Conservation (phyloP, 2,329 filamentous ascomycete species). For the Aureobasidium sp. region DNA sequence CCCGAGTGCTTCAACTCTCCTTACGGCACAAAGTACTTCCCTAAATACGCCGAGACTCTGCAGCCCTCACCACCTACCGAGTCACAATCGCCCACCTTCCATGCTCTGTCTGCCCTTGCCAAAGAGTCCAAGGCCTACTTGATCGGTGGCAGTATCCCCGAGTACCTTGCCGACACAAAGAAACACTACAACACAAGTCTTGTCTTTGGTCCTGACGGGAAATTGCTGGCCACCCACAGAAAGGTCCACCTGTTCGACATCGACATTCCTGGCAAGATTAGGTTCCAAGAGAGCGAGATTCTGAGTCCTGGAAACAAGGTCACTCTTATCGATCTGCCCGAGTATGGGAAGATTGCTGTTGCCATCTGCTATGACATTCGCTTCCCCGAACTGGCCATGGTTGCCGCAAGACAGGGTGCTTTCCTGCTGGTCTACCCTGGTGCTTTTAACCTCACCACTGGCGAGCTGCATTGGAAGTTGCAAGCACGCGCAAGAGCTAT, state of each 20-base stretch:
- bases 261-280: slow-evolving; percentile 90
- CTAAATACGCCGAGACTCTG: slow-evolving; percentile 85
- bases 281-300: slow-evolving; percentile 83
- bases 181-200: slow-evolving; percentile 88
- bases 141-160: slow-evolving; percentile 87
- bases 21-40: slow-evolving; percentile 87
- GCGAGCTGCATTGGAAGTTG: slow-evolving; percentile 83
- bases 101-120: slow-evolving; percentile 74
- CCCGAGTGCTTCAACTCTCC: slow-evolving; percentile 99
- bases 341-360: slow-evolving; percentile 78
- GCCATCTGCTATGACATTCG: slow-evolving; percentile 98
- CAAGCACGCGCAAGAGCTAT: slow-evolving; percentile 75
- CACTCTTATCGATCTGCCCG: slow-evolving; percentile 78
- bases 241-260: slow-evolving; percentile 98
- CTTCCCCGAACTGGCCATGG: slow-evolving; percentile 86
- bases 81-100: slow-evolving; percentile 72
- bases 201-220: slow-evolving; percentile 69
- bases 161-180: slow-evolving; percentile 59
- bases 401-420: slow-evolving; percentile 77
- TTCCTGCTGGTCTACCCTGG: slow-evolving; percentile 89
- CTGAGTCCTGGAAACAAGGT: slow-evolving; percentile 77
- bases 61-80: slow-evolving; percentile 64
- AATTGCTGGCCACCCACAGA: slow-evolving; percentile 78
- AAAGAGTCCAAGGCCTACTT: slow-evolving; percentile 72
- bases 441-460: slow-evolving; percentile 95